Evolutionary conservation across 2,329 filamentous ascomycete genomes (phyloP), one percentile per base, ranked within the genome.

Genomic region (Thelonectria discophora): DNA sequence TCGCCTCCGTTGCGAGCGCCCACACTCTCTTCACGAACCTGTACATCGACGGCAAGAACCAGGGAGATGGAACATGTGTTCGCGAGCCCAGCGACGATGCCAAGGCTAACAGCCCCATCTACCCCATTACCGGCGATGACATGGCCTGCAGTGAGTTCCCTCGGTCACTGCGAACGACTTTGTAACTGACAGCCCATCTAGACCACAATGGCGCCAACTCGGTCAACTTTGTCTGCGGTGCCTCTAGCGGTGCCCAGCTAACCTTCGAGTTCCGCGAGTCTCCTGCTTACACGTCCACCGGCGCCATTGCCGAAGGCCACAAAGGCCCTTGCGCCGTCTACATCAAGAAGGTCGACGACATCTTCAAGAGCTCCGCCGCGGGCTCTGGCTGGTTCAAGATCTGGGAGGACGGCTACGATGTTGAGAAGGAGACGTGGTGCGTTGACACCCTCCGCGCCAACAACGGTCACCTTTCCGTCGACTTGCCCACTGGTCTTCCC

Each of bases 351-450:
- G 84, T 92, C 1, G 76, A 80, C 65, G 81, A 87, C 59, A 86
- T 88, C 60, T 77, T 77, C 12, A 73, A 72, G 20, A 78, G 81
- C 65, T 75, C 84, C 12, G 86, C 86, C 51, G 78, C 82, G 21
- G 90, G 90, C 5, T 78, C 81, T 52, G 90, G 90, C 40, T 94
- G 90, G 91, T 91, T 93, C 82, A 93, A 93, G 82, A 85, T 93
- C 72, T 92, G 84, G 81, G 84, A 91, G 60, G 83, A 89, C 53
- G 89, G 88, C 47, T 91, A 90, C 76, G 82, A 90, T 68, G 73
- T 77, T 5, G 67, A 73, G 5, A 79, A 80, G 2, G 74, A 79
- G 27, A 79, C 86, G 73, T 93, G 90, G 89, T 92, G 90, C 76
- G 89, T 88, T 3, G 86, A 91, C 71, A 86, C 86, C 62, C 80